These are phyloP conservation scores for Zangia roseola DNA, from an alignment of 768 basidiomycete species.

Conservation along the genomic window DNA sequence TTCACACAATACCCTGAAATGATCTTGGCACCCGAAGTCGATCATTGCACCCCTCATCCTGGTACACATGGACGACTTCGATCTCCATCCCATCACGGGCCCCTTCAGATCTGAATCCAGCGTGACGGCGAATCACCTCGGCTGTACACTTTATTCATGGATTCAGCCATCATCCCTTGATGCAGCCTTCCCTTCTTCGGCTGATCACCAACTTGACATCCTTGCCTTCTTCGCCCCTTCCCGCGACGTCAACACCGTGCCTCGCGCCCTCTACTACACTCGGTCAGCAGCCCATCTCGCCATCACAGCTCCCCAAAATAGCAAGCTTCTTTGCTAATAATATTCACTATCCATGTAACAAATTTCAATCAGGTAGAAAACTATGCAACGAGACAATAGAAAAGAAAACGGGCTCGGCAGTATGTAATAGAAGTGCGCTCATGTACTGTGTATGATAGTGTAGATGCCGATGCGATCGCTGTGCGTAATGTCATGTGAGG, in stretches of 20 bases:
- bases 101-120: no score
- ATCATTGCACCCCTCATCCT: no score
- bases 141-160: no score
- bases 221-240: neutral
- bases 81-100: no score
- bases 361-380: neutral
- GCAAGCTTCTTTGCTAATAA: constrained; percentile 24
- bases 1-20: constrained; percentile 30
- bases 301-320: constrained; percentile 13
- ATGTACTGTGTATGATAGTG: constrained; percentile 31
- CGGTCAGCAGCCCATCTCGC: neutral
- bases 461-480: constrained; percentile 22
- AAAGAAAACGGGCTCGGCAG: neutral
- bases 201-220: constrained; percentile 16
- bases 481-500: constrained; percentile 5
- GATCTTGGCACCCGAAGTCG: no score
- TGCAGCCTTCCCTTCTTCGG: constrained; percentile 1
- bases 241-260: constrained; percentile 4
- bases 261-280: neutral
- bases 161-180: constrained; percentile 6
- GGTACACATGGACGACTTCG: no score
- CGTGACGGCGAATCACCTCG: no score
- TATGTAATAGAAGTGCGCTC: constrained; percentile 29
- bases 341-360: constrained; percentile 19
- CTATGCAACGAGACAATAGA: constrained; percentile 4